These are phyloP conservation scores for Fonsecaea pedrosoi DNA, from an alignment of 2,329 filamentous ascomycete species.

Conservation along the genomic window DNA sequence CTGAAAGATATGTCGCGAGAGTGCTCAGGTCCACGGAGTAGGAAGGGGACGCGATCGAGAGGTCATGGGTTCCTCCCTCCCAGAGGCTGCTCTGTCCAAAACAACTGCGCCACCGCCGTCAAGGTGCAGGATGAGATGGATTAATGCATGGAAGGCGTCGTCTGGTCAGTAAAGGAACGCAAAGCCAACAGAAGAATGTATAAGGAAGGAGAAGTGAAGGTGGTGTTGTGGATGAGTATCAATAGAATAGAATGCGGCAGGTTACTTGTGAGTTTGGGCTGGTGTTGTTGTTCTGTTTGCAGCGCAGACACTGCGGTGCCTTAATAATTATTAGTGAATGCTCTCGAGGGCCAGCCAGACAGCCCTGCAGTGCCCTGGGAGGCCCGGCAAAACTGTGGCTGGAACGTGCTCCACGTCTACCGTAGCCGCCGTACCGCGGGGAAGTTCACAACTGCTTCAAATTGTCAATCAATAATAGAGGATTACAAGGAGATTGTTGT, in stretches of 20 bases:
- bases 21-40: neutral
- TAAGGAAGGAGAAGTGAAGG: conserved; percentile 12
- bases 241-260: conserved; percentile 18
- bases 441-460: conserved; percentile 3
- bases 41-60: conserved; percentile 20
- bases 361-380: too few relatives aligned
- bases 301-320: neutral
- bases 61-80: conserved; percentile 23
- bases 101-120: conserved; percentile 28
- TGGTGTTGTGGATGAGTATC: conserved; percentile 14
- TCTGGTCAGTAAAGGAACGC: conserved; percentile 5
- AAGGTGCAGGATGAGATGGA: conserved; percentile 10
- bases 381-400: conserved; percentile 22
- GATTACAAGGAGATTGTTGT: neutral
- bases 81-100: conserved; percentile 20
- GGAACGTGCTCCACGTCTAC: conserved; percentile 12
- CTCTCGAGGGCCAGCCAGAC: neutral
- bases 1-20: neutral
- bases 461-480: neutral
- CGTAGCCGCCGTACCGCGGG: conserved; percentile 21
- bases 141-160: conserved; percentile 23
- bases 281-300: conserved; percentile 26
- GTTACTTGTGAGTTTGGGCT: conserved; percentile 13
- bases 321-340: neutral
- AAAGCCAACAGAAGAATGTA: neutral